Base-by-base conservation (phyloP, 306 rosid genomes). In the Comarum palustre region DNA sequence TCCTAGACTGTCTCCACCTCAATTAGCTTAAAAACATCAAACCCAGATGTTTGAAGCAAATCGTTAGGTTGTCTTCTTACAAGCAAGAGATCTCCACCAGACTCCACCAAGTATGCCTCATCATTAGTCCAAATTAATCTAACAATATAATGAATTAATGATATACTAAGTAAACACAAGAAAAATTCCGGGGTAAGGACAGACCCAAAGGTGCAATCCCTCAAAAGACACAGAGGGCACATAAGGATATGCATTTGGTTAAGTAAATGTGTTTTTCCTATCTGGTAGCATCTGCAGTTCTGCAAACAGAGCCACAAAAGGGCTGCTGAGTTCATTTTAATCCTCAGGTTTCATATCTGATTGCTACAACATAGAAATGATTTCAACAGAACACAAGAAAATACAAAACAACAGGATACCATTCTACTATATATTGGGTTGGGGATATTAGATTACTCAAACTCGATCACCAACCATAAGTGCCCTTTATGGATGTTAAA, bases 231-330 rank as follows among this genome's bases (percentile, higher is more conserved):
- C 5, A 8, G 0, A 1, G 10, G 17, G 54, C 22, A 48, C 0
- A 1, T 48, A 48, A 48, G 58, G 57, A 50, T 2, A 50, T 19
- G 27, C 29, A 52, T 52, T 52, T 52, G 13, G 57, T n/a, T 50
- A 19, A n/a, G n/a, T n/a, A n/a, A n/a, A n/a, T n/a, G n/a, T n/a
- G n/a, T n/a, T n/a, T n/a, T n/a, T 6, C 57, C 20, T 50, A 19
- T 50, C 24, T 19, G 12, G 8, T n/a, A n/a, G n/a, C n/a, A n/a
- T n/a, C n/a, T n/a, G n/a, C n/a, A n/a, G n/a, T n/a, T 88, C 96
- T 92, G 90, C 84, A 82, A 57, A 82, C 50, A 64, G n/a, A n/a
- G n/a, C n/a, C n/a, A n/a, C 71, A 38, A 74, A 57, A 73, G 36
- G 20, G 27, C 32, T 45, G 27, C 29, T 75, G 54, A 75, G 32